Evolutionary conservation across 805 yeast species (phyloP).

Genomic region (Saturnispora silvae): DNA sequence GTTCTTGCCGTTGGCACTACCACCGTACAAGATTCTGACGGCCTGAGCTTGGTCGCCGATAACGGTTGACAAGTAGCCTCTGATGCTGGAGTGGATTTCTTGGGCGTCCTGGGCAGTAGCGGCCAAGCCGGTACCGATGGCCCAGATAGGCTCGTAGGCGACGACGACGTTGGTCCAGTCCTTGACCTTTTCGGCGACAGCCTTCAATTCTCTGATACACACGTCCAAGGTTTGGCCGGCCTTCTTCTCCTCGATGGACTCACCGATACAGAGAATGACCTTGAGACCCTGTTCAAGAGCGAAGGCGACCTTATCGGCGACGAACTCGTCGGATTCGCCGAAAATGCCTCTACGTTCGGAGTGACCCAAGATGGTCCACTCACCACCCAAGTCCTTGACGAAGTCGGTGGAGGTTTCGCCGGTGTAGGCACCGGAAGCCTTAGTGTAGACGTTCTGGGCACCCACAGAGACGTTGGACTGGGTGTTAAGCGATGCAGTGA

Average conservation of each 20-base stretch:
- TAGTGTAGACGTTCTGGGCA: constrained; percentile 85
- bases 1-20: constrained; percentile 94
- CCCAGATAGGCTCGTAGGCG: constrained; percentile 99
- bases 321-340: constrained; percentile 80
- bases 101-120: constrained; percentile 98
- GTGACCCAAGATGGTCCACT: constrained; percentile 95
- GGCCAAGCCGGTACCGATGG: constrained; percentile 98
- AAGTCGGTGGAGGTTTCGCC: constrained; percentile 91
- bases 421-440: constrained; percentile 93
- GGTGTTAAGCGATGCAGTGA: constrained; percentile 58
- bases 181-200: constrained; percentile 49
- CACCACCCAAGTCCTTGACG: constrained; percentile 83
- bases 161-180: constrained; percentile 92
- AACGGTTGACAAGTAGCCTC: constrained; percentile 72
- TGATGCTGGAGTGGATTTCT: constrained; percentile 81
- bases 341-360: constrained; percentile 95
- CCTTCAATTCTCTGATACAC: constrained; percentile 80
- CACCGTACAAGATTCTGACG: constrained; percentile 94
- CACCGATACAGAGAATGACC: constrained; percentile 96
- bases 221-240: constrained; percentile 78
- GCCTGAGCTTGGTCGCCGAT: constrained; percentile 64
- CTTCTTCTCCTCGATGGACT: constrained; percentile 91
- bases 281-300: constrained; percentile 83
- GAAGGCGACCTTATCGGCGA: constrained; percentile 90
- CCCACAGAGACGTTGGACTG: constrained; percentile 68